A percentile compares a stretch with the other conserved stretches of the same genome.
These are phyloP conservation scores for Colletotrichum shisoi DNA, from an alignment of 2,329 filamentous ascomycete genomes.

Conservation along the genomic window DNA sequence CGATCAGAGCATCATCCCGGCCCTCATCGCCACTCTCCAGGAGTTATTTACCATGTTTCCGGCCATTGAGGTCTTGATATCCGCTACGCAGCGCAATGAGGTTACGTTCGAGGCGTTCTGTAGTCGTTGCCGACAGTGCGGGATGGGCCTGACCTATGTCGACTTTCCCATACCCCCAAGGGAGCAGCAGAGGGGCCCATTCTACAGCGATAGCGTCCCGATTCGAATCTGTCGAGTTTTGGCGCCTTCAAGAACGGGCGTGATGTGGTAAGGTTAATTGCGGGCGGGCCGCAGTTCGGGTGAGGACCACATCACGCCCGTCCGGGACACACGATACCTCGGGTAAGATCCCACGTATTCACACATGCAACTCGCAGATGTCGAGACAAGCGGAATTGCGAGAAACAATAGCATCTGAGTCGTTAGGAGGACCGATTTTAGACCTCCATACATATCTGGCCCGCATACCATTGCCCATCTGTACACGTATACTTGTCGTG, in stretches of 20 bases:
- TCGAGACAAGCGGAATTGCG: neutral
- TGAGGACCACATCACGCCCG: neutral
- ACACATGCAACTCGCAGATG: constrained; percentile 11
- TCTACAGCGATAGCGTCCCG: constrained; percentile 67
- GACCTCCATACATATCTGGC: neutral
- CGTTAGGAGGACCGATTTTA: neutral
- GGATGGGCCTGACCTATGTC: constrained; percentile 55
- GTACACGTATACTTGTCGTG: neutral
- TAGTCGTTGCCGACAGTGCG: constrained; percentile 61
- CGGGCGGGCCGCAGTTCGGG: neutral
- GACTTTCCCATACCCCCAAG: constrained; percentile 52
- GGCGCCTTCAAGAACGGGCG: constrained; percentile 23
- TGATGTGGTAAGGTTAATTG: constrained; percentile 20
- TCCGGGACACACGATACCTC: neutral
- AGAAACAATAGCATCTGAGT: neutral
- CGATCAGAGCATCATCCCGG: constrained; percentile 68
- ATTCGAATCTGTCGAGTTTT: constrained; percentile 61
- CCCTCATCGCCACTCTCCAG: constrained; percentile 70
- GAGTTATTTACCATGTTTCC: constrained; percentile 68
- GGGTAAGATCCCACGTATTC: neutral
- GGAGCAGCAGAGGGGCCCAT: constrained; percentile 65
- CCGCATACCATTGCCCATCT: too few relatives aligned
- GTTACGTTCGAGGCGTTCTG: constrained; percentile 73
- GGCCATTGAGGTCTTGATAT: constrained; percentile 67
- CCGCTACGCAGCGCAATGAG: constrained; percentile 74